These are phyloP conservation scores for Tremella fuciformis DNA, from an alignment of 768 basidiomycete genomes.

Conservation along the genomic window DNA sequence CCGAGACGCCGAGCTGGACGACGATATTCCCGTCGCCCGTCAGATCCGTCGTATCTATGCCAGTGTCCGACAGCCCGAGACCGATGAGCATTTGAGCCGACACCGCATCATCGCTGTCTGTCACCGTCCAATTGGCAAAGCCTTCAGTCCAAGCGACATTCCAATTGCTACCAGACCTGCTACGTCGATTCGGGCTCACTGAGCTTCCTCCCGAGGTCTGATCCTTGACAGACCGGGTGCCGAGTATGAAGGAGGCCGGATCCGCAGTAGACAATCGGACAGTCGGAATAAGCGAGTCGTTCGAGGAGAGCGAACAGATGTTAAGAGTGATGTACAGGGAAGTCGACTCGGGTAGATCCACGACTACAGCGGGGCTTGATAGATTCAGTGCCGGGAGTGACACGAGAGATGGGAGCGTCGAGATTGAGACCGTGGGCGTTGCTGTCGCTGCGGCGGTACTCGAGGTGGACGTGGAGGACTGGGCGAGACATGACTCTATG, in stretches of 20 bases:
- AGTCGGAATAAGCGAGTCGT: conserved; percentile 30
- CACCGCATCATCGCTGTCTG: conserved; percentile 10
- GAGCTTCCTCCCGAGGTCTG: conserved; percentile 27
- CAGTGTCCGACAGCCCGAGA: conserved; percentile 15
- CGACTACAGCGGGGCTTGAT: conserved; percentile 14
- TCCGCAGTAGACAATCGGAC: conserved; percentile 25
- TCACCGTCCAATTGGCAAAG: conserved; percentile 47
- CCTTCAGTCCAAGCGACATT: conserved; percentile 36
- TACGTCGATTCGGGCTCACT: conserved; percentile 19
- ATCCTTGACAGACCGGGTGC: conserved; percentile 16
- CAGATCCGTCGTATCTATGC: background rate
- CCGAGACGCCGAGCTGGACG: conserved; percentile 41
- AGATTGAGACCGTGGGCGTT: conserved; percentile 15
- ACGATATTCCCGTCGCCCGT: conserved; percentile 23
- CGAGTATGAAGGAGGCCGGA: conserved; percentile 18
- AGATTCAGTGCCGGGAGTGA: conserved; percentile 32
- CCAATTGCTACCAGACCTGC: conserved; percentile 24
- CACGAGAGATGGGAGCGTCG: conserved; percentile 20
- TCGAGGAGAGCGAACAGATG: conserved; percentile 39
- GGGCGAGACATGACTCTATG: conserved; percentile 1
- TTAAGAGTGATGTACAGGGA: conserved; percentile 43
- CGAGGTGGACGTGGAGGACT: conserved; percentile 9
- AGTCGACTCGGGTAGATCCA: conserved; percentile 22
- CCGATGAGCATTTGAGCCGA: conserved; percentile 23
- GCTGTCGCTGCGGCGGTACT: conserved; percentile 8